Evolutionary conservation across 2,329 filamentous ascomycete species (phyloP).

Genomic region (Endoconidiophora polonica): DNA sequence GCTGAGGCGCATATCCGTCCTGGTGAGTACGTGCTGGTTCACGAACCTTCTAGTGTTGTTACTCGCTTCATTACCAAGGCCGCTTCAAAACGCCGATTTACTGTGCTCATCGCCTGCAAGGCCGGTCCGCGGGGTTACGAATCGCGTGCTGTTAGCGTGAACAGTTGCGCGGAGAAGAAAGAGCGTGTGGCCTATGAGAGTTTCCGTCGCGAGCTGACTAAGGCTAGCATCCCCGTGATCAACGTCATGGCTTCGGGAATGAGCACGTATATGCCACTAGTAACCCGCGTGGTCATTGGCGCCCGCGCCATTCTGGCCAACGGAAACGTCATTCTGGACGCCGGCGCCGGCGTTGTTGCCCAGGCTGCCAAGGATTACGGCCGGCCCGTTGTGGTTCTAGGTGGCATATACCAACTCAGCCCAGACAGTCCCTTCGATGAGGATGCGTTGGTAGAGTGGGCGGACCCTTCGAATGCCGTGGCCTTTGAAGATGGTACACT

Average conservation of each 20-base stretch:
- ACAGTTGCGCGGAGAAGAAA: constrained; percentile 2
- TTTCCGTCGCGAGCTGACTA: constrained; percentile 62
- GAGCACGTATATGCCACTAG: constrained; percentile 84
- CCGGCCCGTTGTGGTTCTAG: constrained; percentile 74
- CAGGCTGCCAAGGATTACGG: constrained; percentile 68
- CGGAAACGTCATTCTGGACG: constrained; percentile 68
- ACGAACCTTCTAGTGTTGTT: constrained; percentile 71
- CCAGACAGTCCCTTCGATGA: constrained; percentile 76
- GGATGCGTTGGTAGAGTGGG: constrained; percentile 71
- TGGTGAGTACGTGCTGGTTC: constrained; percentile 80
- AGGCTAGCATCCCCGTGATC: constrained; percentile 66
- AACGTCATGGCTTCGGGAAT: constrained; percentile 70
- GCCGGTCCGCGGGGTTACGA: constrained; percentile 22
- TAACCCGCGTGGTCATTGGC: constrained; percentile 87
- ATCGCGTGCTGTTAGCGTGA: constrained; percentile 18
- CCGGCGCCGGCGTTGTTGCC: constrained; percentile 70
- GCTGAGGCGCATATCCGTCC: constrained; percentile 86
- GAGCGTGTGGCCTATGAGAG: constrained; percentile 26
- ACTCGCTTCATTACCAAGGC: constrained; percentile 81
- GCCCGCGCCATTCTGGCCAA: constrained; percentile 80
- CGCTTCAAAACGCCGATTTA: constrained; percentile 79
- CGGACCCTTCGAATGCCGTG: constrained; percentile 60
- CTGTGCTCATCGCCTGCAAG: constrained; percentile 66
- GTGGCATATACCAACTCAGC: constrained; percentile 85
- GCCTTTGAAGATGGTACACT: constrained; percentile 64